A percentile compares a stretch with the other conserved stretches of the same genome.
phyloP scores from a whole-genome alignment of 2,329 filamentous ascomycete genomes.

The Fusarium sp. region DNA sequence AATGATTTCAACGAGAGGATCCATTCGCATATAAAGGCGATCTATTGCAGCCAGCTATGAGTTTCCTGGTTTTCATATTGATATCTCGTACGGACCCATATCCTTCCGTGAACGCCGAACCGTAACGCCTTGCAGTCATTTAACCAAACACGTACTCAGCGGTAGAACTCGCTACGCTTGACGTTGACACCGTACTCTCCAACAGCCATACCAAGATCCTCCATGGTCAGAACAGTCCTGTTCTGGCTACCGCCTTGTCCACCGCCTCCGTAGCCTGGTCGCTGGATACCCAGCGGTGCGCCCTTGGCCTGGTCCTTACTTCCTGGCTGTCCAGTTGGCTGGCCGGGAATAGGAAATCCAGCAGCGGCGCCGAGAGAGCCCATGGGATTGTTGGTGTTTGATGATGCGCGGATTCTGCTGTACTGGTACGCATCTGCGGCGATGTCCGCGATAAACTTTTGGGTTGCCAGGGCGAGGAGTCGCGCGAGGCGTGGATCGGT shows the following conservation, averaged over 20 bases:
- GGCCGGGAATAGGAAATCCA: constrained; percentile 74
- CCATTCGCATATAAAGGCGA: constrained; percentile 23
- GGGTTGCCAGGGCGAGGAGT: constrained; percentile 94
- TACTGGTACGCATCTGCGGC: constrained; percentile 98
- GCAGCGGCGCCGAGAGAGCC: constrained; percentile 82
- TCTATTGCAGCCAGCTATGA: constrained; percentile 34
- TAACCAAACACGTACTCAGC: constrained; percentile 59
- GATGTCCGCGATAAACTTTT: constrained; percentile 98
- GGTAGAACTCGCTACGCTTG: constrained; percentile 96
- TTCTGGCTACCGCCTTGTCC: constrained; percentile 91
- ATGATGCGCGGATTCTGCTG: constrained; percentile 92
- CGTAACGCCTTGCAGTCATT: constrained; percentile 40
- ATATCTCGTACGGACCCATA: constrained; percentile 30
- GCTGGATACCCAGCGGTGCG: constrained; percentile 77
- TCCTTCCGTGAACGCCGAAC: constrained; percentile 39
- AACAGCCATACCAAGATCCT: constrained; percentile 97
- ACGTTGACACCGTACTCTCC: constrained; percentile 98
- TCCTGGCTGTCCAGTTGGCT: constrained; percentile 67
- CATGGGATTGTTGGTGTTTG: constrained; percentile 90
- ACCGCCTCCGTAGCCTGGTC: constrained; percentile 86
- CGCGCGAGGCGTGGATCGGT: constrained; percentile 91
- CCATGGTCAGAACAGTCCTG: constrained; percentile 96
- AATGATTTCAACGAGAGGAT: constrained; percentile 27
- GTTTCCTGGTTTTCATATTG: constrained; percentile 24
- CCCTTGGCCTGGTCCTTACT: constrained; percentile 68